These are phyloP conservation scores for Fusarium stilboides DNA, from an alignment of 2,329 filamentous ascomycete genomes.

Conservation along the genomic window DNA sequence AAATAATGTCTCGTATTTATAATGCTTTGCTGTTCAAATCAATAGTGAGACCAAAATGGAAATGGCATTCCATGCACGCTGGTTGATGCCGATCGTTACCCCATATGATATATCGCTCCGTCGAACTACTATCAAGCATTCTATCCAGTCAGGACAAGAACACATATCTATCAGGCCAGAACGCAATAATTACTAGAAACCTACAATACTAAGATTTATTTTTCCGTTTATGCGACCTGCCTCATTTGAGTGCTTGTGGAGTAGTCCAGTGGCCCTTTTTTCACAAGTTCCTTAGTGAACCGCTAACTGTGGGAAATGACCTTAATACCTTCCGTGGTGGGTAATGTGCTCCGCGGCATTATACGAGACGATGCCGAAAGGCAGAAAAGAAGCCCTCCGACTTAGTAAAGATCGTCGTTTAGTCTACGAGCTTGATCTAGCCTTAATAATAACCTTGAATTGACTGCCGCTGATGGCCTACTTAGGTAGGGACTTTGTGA, in stretches of 20 bases:
- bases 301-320: background rate
- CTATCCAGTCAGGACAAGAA: slow-evolving; percentile 7
- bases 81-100: slow-evolving; percentile 21
- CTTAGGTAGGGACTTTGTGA: background rate
- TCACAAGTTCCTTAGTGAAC: slow-evolving; percentile 7
- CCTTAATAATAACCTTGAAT: background rate
- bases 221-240: slow-evolving; percentile 19
- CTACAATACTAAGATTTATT: background rate
- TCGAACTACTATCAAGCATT: slow-evolving; percentile 11
- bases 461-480: background rate
- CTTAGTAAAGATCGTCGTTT: background rate
- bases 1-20: slow-evolving; percentile 11
- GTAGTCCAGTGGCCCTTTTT: background rate
- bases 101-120: slow-evolving; percentile 11
- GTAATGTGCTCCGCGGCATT: slow-evolving; percentile 1
- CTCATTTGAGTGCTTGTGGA: slow-evolving; percentile 18
- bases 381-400: background rate
- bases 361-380: slow-evolving; percentile 19
- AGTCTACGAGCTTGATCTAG: background rate
- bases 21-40: background rate
- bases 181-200: background rate
- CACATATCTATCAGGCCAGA: background rate
- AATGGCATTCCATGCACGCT: background rate
- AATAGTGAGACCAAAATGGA: rapidly evolving
- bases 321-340: slow-evolving; percentile 23